Conservation (phyloP, 768 basidiomycete species). For the Auricularia auricula-judae region DNA sequence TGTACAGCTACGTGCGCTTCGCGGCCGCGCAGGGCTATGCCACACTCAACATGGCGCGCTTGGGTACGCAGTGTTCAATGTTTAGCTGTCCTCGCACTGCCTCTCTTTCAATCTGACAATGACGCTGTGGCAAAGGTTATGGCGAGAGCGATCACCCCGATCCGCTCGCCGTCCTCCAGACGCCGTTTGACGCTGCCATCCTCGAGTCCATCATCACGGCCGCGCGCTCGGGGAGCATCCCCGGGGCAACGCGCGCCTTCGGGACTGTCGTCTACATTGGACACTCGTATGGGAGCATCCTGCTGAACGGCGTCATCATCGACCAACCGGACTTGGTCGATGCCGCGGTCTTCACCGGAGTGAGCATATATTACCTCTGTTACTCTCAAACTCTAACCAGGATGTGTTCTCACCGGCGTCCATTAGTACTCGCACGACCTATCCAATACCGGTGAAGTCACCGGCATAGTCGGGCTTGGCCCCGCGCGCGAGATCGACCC, state of each 20-base stretch:
- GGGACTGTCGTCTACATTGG: background rate
- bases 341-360: background rate
- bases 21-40: constrained; percentile 10
- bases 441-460: too few species aligned
- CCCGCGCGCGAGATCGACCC: too few species aligned
- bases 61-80: constrained; percentile 5
- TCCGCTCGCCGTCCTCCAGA: background rate
- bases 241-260: background rate
- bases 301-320: background rate
- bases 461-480: too few species aligned
- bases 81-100: background rate
- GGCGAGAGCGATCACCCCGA: background rate
- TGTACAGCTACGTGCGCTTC: constrained; percentile 10
- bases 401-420: too few species aligned
- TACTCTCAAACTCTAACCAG: too few species aligned
- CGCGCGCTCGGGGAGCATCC: background rate
- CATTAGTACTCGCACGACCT: too few species aligned
- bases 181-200: background rate
- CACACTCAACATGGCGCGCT: constrained; percentile 12
- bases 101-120: background rate
- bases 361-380: background rate
- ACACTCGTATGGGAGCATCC: background rate
- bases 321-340: background rate
- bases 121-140: background rate
- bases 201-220: background rate